Percentiles rank a stretch among this genome's conserved stretches.
Conservation (phyloP, 2,329 filamentous ascomycete species). For the Zasmidium angulare region DNA sequence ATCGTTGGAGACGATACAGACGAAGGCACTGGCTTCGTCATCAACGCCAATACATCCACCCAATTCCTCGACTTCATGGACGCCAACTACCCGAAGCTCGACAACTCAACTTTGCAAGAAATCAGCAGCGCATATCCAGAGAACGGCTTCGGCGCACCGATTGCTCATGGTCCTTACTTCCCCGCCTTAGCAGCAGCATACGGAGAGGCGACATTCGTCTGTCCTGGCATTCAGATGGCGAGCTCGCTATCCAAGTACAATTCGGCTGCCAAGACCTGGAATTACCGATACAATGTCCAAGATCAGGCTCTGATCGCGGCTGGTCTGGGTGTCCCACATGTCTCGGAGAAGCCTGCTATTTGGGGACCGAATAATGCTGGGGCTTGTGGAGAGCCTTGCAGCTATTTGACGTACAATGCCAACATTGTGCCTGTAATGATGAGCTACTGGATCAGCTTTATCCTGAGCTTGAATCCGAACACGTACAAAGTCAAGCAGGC, state of each 20-base stretch:
- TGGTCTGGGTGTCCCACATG: background rate
- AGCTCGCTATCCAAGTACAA: background rate
- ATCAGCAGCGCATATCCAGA: background rate
- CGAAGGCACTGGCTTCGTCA: conserved; percentile 62
- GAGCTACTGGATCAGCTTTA: conserved; percentile 49
- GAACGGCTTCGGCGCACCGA: background rate
- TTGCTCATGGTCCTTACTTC: background rate
- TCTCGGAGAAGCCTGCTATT: background rate
- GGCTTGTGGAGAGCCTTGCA: background rate
- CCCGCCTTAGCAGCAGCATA: background rate
- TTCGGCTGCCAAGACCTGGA: background rate
- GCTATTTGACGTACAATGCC: conserved; percentile 31
- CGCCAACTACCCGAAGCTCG: background rate
- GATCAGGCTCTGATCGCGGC: background rate
- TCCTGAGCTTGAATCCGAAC: conserved; percentile 42
- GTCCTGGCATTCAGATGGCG: background rate
- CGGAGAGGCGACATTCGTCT: background rate
- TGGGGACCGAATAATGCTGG: background rate
- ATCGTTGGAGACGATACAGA: conserved; percentile 53
- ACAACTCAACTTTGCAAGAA: background rate
- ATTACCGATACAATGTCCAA: background rate
- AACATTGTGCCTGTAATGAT: conserved; percentile 37
- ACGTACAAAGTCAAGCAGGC: conserved; percentile 30
- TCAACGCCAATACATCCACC: conserved; percentile 46
- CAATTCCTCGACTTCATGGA: conserved; percentile 7